Percentiles rank a stretch among this genome's conserved stretches.
Conservation (phyloP, 2,329 filamentous ascomycete species). For the Pseudovirgaria hyperparasitica region DNA sequence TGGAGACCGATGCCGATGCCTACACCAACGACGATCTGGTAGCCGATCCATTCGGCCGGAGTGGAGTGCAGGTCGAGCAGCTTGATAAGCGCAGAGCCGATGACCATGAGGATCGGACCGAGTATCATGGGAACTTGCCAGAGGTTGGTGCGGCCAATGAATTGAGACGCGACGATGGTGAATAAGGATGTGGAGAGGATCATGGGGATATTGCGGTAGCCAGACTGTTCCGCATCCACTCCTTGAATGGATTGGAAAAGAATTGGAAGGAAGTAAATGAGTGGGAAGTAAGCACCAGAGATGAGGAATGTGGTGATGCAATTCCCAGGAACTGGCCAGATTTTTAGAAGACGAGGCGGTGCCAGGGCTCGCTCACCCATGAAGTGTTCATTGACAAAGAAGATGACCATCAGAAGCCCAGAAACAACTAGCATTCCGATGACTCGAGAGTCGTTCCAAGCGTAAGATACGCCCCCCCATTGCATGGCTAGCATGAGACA, state of each 20-base stretch:
- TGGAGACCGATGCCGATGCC: constrained; percentile 31
- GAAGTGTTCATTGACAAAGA: neutral
- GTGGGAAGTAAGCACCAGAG: constrained; percentile 13
- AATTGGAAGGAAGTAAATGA: constrained; percentile 16
- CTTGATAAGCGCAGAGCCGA: constrained; percentile 28
- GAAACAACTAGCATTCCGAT: constrained; percentile 1
- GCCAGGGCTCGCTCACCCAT: constrained; percentile 2
- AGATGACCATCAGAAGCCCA: neutral
- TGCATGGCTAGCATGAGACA: constrained; percentile 18
- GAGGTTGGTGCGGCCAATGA: constrained; percentile 13
- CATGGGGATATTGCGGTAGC: constrained; percentile 15
- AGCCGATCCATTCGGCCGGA: constrained; percentile 33
- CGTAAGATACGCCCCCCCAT: constrained; percentile 9
- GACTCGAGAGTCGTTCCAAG: neutral
- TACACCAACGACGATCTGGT: constrained; percentile 32
- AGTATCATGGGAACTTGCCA: constrained; percentile 17
- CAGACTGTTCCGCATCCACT: constrained; percentile 13
- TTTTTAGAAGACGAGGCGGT: constrained; percentile 1
- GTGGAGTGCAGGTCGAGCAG: constrained; percentile 25
- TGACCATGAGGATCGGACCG: constrained; percentile 13
- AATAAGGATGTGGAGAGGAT: constrained; percentile 15
- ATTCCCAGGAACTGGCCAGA: neutral
- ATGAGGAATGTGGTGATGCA: constrained; percentile 1
- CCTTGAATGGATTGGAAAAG: constrained; percentile 17
- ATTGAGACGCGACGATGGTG: constrained; percentile 15